phyloP scores from a whole-genome alignment of 2,329 filamentous ascomycete genomes.

The Penicillium aurantiogriseum region DNA sequence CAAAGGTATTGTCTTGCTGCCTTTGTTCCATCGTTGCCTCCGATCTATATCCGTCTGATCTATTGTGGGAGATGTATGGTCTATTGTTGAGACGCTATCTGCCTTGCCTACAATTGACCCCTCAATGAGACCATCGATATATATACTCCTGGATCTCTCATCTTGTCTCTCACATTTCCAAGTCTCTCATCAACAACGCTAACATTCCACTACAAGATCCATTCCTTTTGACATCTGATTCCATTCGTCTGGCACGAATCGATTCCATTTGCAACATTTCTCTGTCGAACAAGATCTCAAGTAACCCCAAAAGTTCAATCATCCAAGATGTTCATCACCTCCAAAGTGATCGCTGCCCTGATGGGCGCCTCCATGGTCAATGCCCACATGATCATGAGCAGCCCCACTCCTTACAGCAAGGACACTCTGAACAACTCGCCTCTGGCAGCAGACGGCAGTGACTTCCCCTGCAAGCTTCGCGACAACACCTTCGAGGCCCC shows the following conservation, averaged over 20 bases:
- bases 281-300: conserved; percentile 17
- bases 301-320: conserved; percentile 10
- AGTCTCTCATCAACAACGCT: conserved; percentile 6
- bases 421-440: conserved; percentile 61
- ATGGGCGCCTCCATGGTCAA: conserved; percentile 57
- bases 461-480: conserved; percentile 82
- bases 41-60: neutral
- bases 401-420: conserved; percentile 63
- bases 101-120: neutral
- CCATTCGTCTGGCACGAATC: conserved; percentile 38
- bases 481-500: conserved; percentile 42
- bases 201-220: conserved; percentile 17
- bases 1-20: conserved; percentile 30
- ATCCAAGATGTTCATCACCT: conserved; percentile 32
- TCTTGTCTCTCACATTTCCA: neutral
- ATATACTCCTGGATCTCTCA: neutral
- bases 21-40: conserved; percentile 1
- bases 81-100: neutral
- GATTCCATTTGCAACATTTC: conserved; percentile 20
- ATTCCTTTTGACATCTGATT: conserved; percentile 23
- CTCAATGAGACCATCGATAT: neutral
- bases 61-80: neutral
- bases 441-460: conserved; percentile 55
- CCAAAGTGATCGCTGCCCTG: conserved; percentile 39
- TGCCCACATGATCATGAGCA: conserved; percentile 74